These are phyloP conservation scores for Curvularia hawaiiensis DNA, from an alignment of 2,329 filamentous ascomycete genomes.

Conservation along the genomic window DNA sequence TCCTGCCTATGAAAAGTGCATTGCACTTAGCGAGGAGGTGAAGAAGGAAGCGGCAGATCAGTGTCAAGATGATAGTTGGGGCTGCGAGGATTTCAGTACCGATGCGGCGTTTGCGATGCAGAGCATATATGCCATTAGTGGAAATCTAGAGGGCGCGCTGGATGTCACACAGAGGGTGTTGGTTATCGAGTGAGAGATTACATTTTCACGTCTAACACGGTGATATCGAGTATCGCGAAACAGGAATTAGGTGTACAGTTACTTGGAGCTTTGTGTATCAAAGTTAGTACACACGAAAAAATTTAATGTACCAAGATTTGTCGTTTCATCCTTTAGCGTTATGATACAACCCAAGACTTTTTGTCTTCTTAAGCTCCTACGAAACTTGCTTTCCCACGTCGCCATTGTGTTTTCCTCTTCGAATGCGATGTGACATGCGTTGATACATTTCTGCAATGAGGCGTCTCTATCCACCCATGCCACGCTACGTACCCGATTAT, in stretches of 20 bases:
- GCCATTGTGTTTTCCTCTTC: not conserved
- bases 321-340: not conserved
- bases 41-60: slow-evolving; percentile 20
- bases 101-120: slow-evolving; percentile 80
- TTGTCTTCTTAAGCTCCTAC: not conserved
- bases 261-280: not conserved
- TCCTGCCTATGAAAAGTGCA: slow-evolving; percentile 69
- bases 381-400: not conserved
- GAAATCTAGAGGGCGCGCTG: slow-evolving; percentile 65
- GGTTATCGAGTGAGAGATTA: slow-evolving; percentile 45
- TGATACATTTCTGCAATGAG: not conserved
- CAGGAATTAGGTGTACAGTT: not conserved
- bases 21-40: slow-evolving; percentile 57
- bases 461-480: too few relatives aligned
- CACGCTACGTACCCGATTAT: too few relatives aligned
- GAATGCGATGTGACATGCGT: not conserved
- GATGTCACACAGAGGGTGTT: slow-evolving; percentile 64
- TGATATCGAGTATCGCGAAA: too few relatives aligned
- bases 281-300: not conserved
- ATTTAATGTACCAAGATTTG: not conserved
- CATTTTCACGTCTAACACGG: not conserved
- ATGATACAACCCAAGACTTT: not conserved
- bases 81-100: slow-evolving; percentile 63
- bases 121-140: slow-evolving; percentile 67
- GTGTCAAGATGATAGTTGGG: slow-evolving; percentile 43